Percentiles rank a stretch among this genome's conserved stretches.
These are phyloP conservation scores for Saturnispora gosingensis DNA, from an alignment of 805 yeast species.

Conservation along the genomic window DNA sequence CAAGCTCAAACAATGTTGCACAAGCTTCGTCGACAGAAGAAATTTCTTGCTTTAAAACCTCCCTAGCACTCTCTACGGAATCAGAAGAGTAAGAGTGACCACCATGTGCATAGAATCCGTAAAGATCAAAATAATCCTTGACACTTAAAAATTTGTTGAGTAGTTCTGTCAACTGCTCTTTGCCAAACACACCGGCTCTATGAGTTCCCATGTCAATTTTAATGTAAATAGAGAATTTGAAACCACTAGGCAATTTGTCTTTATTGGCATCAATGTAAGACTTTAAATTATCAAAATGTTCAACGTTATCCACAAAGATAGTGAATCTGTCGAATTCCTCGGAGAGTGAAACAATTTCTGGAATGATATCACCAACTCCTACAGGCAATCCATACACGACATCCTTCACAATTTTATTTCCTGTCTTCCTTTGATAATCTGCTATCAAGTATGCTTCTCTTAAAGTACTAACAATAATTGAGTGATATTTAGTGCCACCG, in stretches of 20 bases:
- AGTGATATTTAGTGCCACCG: slow-evolving; percentile 22
- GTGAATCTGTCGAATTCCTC: slow-evolving; percentile 29
- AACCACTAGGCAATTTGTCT: not conserved
- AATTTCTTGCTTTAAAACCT: slow-evolving; percentile 46
- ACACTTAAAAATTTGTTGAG: slow-evolving; percentile 22
- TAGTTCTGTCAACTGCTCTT: not conserved
- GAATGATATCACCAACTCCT: slow-evolving; percentile 35
- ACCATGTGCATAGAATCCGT: slow-evolving; percentile 72
- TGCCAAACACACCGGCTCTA: slow-evolving; percentile 49
- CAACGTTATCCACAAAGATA: slow-evolving; percentile 55
- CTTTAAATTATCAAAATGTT: slow-evolving; percentile 43
- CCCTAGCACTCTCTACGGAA: slow-evolving; percentile 37
- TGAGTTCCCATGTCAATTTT: slow-evolving; percentile 66
- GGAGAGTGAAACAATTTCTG: slow-evolving; percentile 38
- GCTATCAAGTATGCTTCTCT: slow-evolving; percentile 48
- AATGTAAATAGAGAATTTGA: slow-evolving; percentile 54
- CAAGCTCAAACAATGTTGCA: slow-evolving; percentile 27
- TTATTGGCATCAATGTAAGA: slow-evolving; percentile 24
- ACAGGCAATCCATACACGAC: slow-evolving; percentile 53
- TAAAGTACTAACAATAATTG: slow-evolving; percentile 58
- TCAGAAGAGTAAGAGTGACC: slow-evolving; percentile 60
- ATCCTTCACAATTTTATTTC: slow-evolving; percentile 28
- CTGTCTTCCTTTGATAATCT: slow-evolving; percentile 6
- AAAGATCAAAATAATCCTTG: slow-evolving; percentile 33
- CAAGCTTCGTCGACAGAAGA: slow-evolving; percentile 48